Conservation (phyloP, 2,329 filamentous ascomycete species). For the Aspergillus niger region DNA sequence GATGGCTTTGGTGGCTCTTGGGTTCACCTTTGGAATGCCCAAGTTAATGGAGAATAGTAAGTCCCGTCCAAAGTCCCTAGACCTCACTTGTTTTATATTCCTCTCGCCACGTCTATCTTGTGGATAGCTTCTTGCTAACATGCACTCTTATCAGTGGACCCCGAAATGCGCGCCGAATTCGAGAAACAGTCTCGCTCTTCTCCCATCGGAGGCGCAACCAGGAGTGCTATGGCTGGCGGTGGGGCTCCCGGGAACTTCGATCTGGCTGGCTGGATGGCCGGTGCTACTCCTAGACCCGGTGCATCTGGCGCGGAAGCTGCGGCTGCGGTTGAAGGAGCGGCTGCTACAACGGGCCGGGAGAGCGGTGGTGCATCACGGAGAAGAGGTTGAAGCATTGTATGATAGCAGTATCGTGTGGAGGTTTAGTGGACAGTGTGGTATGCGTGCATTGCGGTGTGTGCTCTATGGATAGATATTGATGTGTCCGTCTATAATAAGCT, state of each 20-base stretch:
- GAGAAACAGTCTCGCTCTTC: constrained; percentile 83
- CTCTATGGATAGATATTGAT: not conserved
- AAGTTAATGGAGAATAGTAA: constrained; percentile 94
- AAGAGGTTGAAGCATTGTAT: not conserved
- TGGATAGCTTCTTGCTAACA: not conserved
- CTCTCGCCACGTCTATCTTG: constrained; percentile 1
- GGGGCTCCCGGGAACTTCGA: constrained; percentile 64
- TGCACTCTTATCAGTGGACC: constrained; percentile 70
- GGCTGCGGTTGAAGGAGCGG: constrained; percentile 31
- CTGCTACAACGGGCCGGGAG: constrained; percentile 26
- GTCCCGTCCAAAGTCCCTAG: constrained; percentile 34
- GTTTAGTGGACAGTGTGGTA: no score
- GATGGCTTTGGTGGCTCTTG: constrained; percentile 80
- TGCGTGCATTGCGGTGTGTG: not conserved
- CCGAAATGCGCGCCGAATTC: constrained; percentile 90
- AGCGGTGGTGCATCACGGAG: constrained; percentile 28
- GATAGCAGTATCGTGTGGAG: not conserved
- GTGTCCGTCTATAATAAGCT: no score
- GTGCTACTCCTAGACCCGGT: constrained; percentile 40
- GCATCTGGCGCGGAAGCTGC: constrained; percentile 23
- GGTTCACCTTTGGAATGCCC: constrained; percentile 86
- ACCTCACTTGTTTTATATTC: not conserved
- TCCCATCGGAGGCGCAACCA: constrained; percentile 62
- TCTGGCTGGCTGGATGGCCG: constrained; percentile 69
- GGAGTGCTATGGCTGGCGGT: constrained; percentile 61